Evolutionary conservation across 2,329 filamentous ascomycete genomes (phyloP).

Genomic region (Aureobasidium pullulans): DNA sequence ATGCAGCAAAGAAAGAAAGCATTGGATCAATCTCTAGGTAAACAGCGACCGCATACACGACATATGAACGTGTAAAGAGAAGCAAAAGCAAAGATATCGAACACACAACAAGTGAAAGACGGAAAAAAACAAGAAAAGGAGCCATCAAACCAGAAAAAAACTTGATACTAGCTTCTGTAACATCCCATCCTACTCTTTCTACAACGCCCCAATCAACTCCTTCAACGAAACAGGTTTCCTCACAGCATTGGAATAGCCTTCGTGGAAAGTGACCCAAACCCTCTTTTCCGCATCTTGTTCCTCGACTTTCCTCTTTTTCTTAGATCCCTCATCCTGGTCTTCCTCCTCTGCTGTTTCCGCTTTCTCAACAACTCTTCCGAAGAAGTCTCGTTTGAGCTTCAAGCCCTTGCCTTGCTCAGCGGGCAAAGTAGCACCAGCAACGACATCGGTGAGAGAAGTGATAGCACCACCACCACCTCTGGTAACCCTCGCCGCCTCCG

Average conservation of each 20-base stretch:
- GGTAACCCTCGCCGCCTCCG: slow-evolving; percentile 58
- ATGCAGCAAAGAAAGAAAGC: no score
- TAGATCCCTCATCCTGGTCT: slow-evolving; percentile 17
- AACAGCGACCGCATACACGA: no score
- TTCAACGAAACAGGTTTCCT: slow-evolving; percentile 75
- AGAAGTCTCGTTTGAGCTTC: slow-evolving; percentile 69
- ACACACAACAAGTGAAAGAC: no score
- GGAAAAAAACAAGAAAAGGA: no score
- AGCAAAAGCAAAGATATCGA: no score
- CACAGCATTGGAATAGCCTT: slow-evolving; percentile 88
- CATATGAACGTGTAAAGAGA: no score
- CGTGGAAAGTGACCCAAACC: slow-evolving; percentile 84
- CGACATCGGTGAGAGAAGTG: slow-evolving; percentile 17
- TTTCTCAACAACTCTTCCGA: slow-evolving; percentile 54
- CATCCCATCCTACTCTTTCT: no score
- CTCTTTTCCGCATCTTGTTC: slow-evolving; percentile 44
- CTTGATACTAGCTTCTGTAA: no score
- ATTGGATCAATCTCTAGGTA: no score
- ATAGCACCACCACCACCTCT: slow-evolving; percentile 40
- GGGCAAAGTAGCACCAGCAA: slow-evolving; percentile 15
- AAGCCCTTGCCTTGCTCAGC: slow-evolving; percentile 20
- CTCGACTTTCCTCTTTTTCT: slow-evolving; percentile 29
- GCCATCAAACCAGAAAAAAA: no score
- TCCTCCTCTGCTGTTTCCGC: slow-evolving; percentile 36
- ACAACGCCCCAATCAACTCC: slow-evolving; percentile 64